These are phyloP conservation scores for Trichoderma asperelloides DNA, from an alignment of 495 filamentous ascomycete genomes.

Conservation along the genomic window DNA sequence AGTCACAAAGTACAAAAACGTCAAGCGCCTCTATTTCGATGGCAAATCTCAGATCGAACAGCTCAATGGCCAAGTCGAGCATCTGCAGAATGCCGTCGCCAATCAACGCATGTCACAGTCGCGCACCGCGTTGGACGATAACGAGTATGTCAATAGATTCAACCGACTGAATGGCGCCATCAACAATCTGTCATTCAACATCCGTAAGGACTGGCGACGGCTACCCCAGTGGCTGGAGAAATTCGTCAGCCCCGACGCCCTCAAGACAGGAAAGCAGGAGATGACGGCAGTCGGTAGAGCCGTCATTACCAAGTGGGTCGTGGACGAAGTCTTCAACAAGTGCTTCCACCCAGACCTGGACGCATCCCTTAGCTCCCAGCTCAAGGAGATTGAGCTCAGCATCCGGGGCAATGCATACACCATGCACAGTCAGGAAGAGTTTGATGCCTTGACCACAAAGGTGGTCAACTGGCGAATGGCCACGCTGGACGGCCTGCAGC, in stretches of 20 bases:
- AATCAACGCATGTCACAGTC: constrained; percentile 93
- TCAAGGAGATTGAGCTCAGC: constrained; percentile 86
- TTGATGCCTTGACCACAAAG: constrained; percentile 77
- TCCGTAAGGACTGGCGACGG: constrained; percentile 82
- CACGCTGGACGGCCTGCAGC: constrained; percentile 82
- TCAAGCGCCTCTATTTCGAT: constrained; percentile 95
- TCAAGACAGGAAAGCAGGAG: constrained; percentile 76
- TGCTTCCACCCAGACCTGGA: constrained; percentile 90
- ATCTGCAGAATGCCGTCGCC: constrained; percentile 90
- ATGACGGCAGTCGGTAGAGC: constrained; percentile 96
- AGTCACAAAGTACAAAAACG: constrained; percentile 96
- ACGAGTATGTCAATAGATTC: constrained; percentile 85
- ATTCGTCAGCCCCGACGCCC: constrained; percentile 75
- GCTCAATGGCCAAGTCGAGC: constrained; percentile 80
- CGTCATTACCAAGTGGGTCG: constrained; percentile 79
- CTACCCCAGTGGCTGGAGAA: constrained; percentile 70
- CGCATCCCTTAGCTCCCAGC: constrained; percentile 56
- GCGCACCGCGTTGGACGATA: constrained; percentile 90
- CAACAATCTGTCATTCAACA: constrained; percentile 88
- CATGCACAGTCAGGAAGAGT: constrained; percentile 71
- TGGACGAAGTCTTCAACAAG: constrained; percentile 82
- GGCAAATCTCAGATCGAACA: constrained; percentile 84
- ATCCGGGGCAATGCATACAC: constrained; percentile 67
- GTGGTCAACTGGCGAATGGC: constrained; percentile 89
- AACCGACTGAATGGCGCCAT: constrained; percentile 89